These are phyloP conservation scores for Arthromyces matolae DNA, from an alignment of 768 basidiomycete genomes.

Conservation along the genomic window DNA sequence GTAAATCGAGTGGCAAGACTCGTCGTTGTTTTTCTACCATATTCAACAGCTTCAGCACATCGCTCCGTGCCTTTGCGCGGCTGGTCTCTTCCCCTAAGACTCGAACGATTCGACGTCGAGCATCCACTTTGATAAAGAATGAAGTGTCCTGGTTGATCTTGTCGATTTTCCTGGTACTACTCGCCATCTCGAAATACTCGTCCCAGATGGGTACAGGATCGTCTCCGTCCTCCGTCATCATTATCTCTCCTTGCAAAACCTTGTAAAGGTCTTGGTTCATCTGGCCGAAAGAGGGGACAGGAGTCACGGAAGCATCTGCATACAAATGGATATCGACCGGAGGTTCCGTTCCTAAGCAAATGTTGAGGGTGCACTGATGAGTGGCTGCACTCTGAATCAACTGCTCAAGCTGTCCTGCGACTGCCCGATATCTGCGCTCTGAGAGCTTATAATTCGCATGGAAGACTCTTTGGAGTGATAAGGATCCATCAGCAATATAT, in stretches of 20 bases:
- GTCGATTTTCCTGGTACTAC: constrained; percentile 35
- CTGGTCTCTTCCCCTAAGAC: constrained; percentile 34
- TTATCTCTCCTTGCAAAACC: constrained; percentile 34
- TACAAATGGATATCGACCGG: constrained; percentile 37
- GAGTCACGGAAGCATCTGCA: constrained; percentile 23
- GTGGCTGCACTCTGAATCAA: constrained; percentile 21
- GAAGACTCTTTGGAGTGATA: constrained; percentile 38
- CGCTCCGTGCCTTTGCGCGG: constrained; percentile 27
- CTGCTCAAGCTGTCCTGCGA: constrained; percentile 35
- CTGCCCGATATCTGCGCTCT: constrained; percentile 26
- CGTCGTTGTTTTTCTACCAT: constrained; percentile 34
- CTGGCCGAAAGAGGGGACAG: constrained; percentile 30
- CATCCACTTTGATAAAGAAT: constrained; percentile 39
- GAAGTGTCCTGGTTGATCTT: constrained; percentile 29
- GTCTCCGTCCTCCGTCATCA: constrained; percentile 28
- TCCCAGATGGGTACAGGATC: constrained; percentile 39
- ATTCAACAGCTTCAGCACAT: constrained; percentile 34
- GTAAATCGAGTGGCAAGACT: constrained; percentile 31
- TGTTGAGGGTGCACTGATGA: constrained; percentile 31
- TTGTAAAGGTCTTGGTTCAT: constrained; percentile 35
- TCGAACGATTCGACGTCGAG: constrained; percentile 32
- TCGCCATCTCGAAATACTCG: constrained; percentile 42
- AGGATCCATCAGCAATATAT: constrained; percentile 33
- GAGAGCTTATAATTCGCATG: constrained; percentile 38
- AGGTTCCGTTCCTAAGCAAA: constrained; percentile 24